Evolutionary conservation across 2,329 filamentous ascomycete species (phyloP).

Genomic region (Sarocladium kiliense): DNA sequence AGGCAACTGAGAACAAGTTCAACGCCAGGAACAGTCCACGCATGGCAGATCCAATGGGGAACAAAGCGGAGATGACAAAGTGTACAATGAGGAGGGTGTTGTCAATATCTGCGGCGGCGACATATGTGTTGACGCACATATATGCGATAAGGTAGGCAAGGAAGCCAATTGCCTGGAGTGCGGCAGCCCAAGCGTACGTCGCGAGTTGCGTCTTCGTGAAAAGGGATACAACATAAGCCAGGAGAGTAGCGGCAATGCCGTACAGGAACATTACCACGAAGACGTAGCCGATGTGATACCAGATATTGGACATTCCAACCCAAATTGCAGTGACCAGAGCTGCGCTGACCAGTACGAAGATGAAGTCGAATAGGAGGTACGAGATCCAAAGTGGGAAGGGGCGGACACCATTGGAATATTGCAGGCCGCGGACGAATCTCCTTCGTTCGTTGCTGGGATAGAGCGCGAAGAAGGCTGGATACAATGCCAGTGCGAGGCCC

Average conservation of each 20-base stretch:
- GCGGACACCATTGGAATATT: constrained; percentile 88
- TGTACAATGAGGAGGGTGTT: constrained; percentile 62
- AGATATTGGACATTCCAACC: constrained; percentile 56
- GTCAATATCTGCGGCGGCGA: constrained; percentile 58
- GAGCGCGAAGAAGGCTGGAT: constrained; percentile 80
- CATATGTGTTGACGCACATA: constrained; percentile 68
- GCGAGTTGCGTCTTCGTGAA: constrained; percentile 74
- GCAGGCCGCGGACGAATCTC: constrained; percentile 72
- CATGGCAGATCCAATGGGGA: constrained; percentile 72
- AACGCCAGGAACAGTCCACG: constrained; percentile 70
- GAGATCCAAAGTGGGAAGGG: constrained; percentile 80
- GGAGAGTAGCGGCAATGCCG: constrained; percentile 68
- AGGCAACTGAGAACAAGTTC: constrained; percentile 80
- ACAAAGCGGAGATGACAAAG: constrained; percentile 67
- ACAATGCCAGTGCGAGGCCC: constrained; percentile 69
- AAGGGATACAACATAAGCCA: constrained; percentile 78
- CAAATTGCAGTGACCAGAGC: constrained; percentile 66
- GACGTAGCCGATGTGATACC: constrained; percentile 76
- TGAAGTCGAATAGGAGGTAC: constrained; percentile 75
- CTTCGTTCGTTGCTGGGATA: constrained; percentile 84
- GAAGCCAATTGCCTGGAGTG: constrained; percentile 68
- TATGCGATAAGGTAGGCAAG: constrained; percentile 68
- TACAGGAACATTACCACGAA: constrained; percentile 79
- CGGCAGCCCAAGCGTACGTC: constrained; percentile 78
- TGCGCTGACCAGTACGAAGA: constrained; percentile 61